These are phyloP conservation scores for Chaetomiaceae sp. DNA, from an alignment of 2,329 filamentous ascomycete genomes.

Conservation along the genomic window DNA sequence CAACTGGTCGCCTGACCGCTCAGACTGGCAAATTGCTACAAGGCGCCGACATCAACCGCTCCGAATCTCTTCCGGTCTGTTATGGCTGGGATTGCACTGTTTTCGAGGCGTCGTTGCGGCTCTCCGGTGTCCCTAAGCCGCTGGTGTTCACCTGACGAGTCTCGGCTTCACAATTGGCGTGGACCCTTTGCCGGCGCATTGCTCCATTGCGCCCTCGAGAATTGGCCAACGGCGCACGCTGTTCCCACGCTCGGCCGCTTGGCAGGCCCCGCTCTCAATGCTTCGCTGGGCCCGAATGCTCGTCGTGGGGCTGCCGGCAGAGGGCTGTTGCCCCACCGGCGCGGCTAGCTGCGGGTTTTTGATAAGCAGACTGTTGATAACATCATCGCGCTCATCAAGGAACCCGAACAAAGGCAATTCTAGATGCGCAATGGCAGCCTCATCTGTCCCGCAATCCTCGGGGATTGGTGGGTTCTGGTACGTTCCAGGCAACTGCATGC, in stretches of 20 bases:
- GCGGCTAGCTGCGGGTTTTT: slow-evolving; percentile 30
- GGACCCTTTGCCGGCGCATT: too few species aligned
- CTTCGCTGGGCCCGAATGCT: neutral
- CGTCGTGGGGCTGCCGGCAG: slow-evolving; percentile 15
- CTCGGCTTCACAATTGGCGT: too few species aligned
- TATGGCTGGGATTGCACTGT: slow-evolving; percentile 2
- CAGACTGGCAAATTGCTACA: neutral
- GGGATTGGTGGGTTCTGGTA: slow-evolving; percentile 12
- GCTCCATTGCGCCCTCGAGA: neutral
- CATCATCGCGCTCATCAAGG: slow-evolving; percentile 24
- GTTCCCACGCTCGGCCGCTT: slow-evolving; percentile 4
- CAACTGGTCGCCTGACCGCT: slow-evolving; percentile 8
- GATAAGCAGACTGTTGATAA: slow-evolving; percentile 25
- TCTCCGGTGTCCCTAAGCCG: slow-evolving; percentile 8
- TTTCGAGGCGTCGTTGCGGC: neutral
- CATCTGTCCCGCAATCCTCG: slow-evolving; percentile 1
- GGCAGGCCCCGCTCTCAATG: slow-evolving; percentile 14
- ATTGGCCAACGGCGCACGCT: neutral
- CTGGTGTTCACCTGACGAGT: neutral
- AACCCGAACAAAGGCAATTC: slow-evolving; percentile 23
- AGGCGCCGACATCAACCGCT: slow-evolving; percentile 24
- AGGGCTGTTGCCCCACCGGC: slow-evolving; percentile 10
- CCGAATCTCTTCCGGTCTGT: neutral
- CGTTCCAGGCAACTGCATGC: neutral
- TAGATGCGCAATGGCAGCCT: slow-evolving; percentile 15